Conservation (phyloP, 1,284 basidiomycete genomes). For the Mycena citricolor region DNA sequence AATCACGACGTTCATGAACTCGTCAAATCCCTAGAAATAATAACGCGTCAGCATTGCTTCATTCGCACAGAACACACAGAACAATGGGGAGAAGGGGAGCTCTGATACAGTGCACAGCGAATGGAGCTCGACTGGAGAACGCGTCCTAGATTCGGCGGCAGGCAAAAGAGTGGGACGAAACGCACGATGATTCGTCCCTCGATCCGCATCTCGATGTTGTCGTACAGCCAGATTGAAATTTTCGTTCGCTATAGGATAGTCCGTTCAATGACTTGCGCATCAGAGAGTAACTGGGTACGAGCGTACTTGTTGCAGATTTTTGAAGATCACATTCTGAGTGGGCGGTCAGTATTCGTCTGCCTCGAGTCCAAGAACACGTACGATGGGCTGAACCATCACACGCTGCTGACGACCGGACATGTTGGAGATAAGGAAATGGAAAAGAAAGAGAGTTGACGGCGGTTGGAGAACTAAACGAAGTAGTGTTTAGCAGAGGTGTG, state of each 20-base stretch:
- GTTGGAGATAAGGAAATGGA: constrained; percentile 34
- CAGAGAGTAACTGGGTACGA: constrained; percentile 1
- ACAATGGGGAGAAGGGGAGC: constrained; percentile 14
- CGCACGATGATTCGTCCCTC: constrained; percentile 95
- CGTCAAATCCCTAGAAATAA: constrained; percentile 87
- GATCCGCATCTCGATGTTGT: constrained; percentile 95
- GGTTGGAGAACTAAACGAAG: too few relatives aligned
- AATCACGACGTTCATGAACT: constrained; percentile 99
- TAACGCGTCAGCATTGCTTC: constrained; percentile 19
- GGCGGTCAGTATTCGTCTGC: constrained; percentile 28
- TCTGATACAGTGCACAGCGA: constrained; percentile 11
- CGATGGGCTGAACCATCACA: constrained; percentile 98
- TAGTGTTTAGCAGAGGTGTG: too few relatives aligned
- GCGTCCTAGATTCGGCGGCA: constrained; percentile 28
- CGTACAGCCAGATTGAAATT: constrained; percentile 95
- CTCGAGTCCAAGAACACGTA: constrained; percentile 50
- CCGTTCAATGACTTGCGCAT: constrained; percentile 7
- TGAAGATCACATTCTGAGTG: constrained; percentile 96
- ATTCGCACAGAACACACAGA: constrained; percentile 8
- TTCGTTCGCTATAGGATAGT: constrained; percentile 64
- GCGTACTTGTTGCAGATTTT: constrained; percentile 87
- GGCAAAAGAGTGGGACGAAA: constrained; percentile 29
- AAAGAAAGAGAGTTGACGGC: constrained; percentile 27
- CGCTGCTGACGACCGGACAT: constrained; percentile 92
- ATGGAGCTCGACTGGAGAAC: constrained; percentile 15